Percentiles rank a stretch among this genome's conserved stretches.
Evolutionary conservation across 176 grass and related monocot genomes (phyloP).

Genomic region (Musa beccarii): DNA sequence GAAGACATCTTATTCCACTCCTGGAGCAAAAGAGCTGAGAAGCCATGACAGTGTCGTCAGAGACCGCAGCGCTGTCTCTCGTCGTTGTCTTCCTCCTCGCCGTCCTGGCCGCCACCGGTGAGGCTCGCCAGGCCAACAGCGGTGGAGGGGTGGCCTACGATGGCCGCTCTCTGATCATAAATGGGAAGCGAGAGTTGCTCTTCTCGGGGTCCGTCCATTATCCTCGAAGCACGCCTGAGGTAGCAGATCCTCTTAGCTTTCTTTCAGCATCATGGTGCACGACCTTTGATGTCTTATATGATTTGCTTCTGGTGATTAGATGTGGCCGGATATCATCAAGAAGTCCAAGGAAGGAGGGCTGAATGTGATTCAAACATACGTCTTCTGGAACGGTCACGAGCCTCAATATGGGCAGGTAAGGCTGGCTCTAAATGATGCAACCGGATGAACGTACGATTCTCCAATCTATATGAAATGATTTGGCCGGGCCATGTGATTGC

Average conservation of each 20-base stretch:
- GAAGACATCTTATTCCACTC: too few species aligned
- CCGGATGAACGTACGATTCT: neutral
- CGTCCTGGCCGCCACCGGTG: neutral
- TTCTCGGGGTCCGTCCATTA: constrained; percentile 95
- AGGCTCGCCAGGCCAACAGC: neutral
- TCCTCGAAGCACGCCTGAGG: constrained; percentile 65
- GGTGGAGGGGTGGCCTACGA: constrained; percentile 39
- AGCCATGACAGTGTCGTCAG: neutral
- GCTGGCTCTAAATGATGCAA: neutral
- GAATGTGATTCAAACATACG: constrained; percentile 81
- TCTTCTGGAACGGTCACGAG: constrained; percentile 88
- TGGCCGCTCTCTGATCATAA: constrained; percentile 56
- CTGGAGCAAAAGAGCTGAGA: neutral
- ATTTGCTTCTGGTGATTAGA: constrained; percentile 20
- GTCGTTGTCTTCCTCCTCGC: constrained; percentile 10
- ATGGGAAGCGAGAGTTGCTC: constrained; percentile 64
- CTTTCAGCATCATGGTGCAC: too few species aligned
- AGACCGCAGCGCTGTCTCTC: neutral
- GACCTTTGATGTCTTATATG: too few species aligned
- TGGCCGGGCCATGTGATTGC: neutral
- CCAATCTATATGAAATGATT: too few species aligned
- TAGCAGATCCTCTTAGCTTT: neutral
- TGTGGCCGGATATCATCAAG: constrained; percentile 62
- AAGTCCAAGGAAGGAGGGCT: constrained; percentile 58
- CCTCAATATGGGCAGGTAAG: constrained; percentile 57